Conservation (phyloP, 192 early-diverging fungal genomes). For the Umbelopsis sp. region DNA sequence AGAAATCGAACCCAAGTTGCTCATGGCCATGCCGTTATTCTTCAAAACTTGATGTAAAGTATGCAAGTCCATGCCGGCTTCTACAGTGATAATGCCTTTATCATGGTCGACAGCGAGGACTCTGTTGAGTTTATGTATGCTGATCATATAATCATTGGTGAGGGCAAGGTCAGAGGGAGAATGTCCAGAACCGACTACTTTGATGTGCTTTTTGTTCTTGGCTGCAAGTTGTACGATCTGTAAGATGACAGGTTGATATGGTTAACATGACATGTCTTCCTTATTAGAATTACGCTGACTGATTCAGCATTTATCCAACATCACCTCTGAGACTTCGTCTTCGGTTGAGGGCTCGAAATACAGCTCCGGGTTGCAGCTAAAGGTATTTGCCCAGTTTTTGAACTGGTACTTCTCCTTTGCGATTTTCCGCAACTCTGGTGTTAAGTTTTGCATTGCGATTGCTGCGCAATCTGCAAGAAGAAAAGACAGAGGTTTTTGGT, state of each 20-base stretch:
- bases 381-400: conserved; percentile 72
- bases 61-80: conserved; percentile 66
- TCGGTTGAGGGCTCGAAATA: conserved; percentile 65
- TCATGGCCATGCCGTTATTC: conserved; percentile 62
- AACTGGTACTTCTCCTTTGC: conserved; percentile 38
- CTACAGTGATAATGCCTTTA: conserved; percentile 54
- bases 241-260: background rate
- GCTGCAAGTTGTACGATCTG: conserved; percentile 52
- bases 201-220: conserved; percentile 49
- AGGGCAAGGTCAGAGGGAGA: conserved; percentile 77
- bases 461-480: background rate
- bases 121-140: conserved; percentile 64
- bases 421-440: conserved; percentile 24
- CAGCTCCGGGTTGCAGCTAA: conserved; percentile 54
- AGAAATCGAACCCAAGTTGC: conserved; percentile 71
- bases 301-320: background rate
- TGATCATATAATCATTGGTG: conserved; percentile 66
- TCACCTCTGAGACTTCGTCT: conserved; percentile 59
- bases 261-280: background rate
- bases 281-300: background rate
- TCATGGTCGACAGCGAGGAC: conserved; percentile 53
- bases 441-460: background rate
- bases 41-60: conserved; percentile 58
- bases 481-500: background rate
- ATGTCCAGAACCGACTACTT: conserved; percentile 71